A percentile compares a stretch with the other conserved stretches of the same genome.
Conservation (phyloP, 192 early-diverging fungal genomes). For the Kickxella alabastrina region DNA sequence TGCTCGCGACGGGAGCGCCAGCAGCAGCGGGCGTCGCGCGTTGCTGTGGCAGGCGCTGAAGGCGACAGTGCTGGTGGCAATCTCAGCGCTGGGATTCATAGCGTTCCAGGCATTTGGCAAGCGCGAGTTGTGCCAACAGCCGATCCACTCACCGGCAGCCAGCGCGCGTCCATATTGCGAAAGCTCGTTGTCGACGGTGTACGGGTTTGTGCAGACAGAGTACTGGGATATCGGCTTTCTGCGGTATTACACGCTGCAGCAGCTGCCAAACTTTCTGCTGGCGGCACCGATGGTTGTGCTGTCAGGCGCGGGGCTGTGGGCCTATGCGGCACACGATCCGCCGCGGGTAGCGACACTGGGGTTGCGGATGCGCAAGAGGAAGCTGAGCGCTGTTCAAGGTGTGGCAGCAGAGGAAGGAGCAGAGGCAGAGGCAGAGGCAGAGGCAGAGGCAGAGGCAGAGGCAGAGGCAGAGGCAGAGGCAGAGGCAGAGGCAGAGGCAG, state of each 20-base stretch:
- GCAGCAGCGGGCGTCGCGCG: not conserved
- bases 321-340: conserved; percentile 55
- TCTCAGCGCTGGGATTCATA: conserved; percentile 56
- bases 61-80: conserved; percentile 31
- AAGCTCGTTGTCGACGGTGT: conserved; percentile 57
- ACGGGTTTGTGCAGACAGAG: conserved; percentile 76
- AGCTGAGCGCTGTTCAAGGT: not conserved
- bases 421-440: not conserved
- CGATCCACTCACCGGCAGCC: not conserved
- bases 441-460: too few species aligned
- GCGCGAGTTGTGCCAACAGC: conserved; percentile 56
- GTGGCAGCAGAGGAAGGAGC: not conserved
- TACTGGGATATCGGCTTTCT: conserved; percentile 93
- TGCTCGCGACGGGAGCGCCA: not conserved
- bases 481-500: too few species aligned
- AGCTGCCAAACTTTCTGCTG: conserved; percentile 89
- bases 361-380: too few species aligned
- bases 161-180: conserved; percentile 66
- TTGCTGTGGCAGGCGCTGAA: conserved; percentile 9
- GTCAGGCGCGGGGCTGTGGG: conserved; percentile 57
- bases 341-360: conserved; percentile 60
- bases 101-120: conserved; percentile 64
- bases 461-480: too few species aligned
- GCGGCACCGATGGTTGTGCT: conserved; percentile 73
- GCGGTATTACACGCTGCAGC: conserved; percentile 71